Conservation (phyloP, 176 grass and related monocot genomes). For the Oryza glumipatula region DNA sequence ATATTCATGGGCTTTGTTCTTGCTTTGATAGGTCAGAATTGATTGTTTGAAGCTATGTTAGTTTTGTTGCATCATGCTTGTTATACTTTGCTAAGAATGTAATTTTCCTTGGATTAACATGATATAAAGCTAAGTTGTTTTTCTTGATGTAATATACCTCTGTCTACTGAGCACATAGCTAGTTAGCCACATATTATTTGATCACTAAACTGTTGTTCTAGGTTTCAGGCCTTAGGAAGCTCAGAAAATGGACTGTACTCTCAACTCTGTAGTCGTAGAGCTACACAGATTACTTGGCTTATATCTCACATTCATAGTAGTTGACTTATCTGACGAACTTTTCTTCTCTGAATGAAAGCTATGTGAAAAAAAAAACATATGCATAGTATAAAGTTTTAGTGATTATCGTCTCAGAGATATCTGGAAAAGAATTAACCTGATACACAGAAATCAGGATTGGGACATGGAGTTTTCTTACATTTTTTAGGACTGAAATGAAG, state of each 20-base stretch:
- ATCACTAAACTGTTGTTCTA: not conserved
- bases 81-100: not conserved
- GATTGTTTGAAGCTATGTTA: not conserved
- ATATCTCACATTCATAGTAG: not conserved
- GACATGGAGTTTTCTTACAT: not conserved
- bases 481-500: not conserved
- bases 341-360: not conserved
- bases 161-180: not conserved
- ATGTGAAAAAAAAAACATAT: not conserved
- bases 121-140: not conserved
- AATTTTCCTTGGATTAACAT: slow-evolving; percentile 16
- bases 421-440: not conserved
- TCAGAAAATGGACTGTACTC: not conserved
- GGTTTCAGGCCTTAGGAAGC: slow-evolving; percentile 9
- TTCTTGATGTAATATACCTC: not conserved
- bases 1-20: no score
- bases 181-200: not conserved
- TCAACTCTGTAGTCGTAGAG: not conserved
- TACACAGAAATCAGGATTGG: not conserved
- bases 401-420: not conserved
- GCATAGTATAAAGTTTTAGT: not conserved
- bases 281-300: not conserved
- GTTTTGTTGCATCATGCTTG: not conserved
- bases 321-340: not conserved
- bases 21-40: not conserved